Evolutionary conservation across 257 asterid species (phyloP), one percentile per base, ranked within the genome.

Genomic region (Marsdenia floribunda): DNA sequence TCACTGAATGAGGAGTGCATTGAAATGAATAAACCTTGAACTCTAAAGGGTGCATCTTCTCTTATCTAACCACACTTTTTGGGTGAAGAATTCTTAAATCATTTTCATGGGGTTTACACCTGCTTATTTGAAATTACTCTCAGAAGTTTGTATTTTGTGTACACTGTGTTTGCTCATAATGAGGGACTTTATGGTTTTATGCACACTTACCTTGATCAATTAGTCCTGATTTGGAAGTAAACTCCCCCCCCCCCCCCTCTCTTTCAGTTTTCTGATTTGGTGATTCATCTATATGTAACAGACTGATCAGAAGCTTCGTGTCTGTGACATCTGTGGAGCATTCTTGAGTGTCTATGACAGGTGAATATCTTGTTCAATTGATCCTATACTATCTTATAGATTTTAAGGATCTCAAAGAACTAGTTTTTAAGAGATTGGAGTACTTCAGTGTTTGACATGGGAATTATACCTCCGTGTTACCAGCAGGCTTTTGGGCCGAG

Each of bases 401-500:
- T 72, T 68, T 79, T 81, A 85, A 77, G 88, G 87, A 77, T 59
- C 72, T 65, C 73, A 73, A 71, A 73, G 80, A 86, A 85, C 76
- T 85, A 72, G 84, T 77, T 80, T 77, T 46, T 58, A 72, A 84
- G 86, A 82, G 85, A 81, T 86, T 83, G 75, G 85, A 79, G 85
- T 73, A 76, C 85, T 82, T 83, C 90, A 83, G 80, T 78, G 65
- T 85, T 93, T 93, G 98, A 90, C 97, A 83, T 77, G 90, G 86
- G 70, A 72, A 90, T 87, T 87, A 89, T 83, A 90, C 96, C 92
- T 90, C 97, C 91, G 89, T 93, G 90, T 90, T 85, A 90, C 96
- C 92, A 88, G 96, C 98, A 90, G 96, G 96, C 97, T 90, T 87
- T 89, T 90, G 97, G 96, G 94, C 96, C 93, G 94, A 90, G 96